Conservation (phyloP, 2,329 filamentous ascomycete genomes). For the Cytospora leucostoma region DNA sequence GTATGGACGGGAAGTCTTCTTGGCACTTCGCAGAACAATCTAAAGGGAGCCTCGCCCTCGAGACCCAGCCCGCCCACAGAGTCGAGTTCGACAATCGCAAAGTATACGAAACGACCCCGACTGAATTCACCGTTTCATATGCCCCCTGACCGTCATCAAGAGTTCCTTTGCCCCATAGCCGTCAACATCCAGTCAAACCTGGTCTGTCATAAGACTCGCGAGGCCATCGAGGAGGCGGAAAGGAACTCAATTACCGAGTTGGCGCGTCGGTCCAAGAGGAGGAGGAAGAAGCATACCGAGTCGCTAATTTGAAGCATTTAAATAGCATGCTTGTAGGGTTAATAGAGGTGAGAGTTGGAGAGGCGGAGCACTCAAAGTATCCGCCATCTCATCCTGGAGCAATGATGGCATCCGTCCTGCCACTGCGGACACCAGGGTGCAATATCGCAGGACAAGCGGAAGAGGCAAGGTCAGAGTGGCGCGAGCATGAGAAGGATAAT, state of each 20-base stretch:
- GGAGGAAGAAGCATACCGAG: not conserved
- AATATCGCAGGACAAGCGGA: not conserved
- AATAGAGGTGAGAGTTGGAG: not conserved
- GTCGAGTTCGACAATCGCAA: not conserved
- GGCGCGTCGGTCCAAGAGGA: not conserved
- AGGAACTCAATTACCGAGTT: not conserved
- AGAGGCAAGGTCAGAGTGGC: not conserved
- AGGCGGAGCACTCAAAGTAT: not conserved
- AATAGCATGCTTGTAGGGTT: not conserved
- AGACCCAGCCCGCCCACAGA: not conserved
- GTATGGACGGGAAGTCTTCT: not conserved
- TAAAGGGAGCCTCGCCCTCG: not conserved
- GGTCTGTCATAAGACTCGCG: not conserved
- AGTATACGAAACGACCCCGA: not conserved
- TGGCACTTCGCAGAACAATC: not conserved
- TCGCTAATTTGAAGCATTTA: not conserved
- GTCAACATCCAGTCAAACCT: not conserved
- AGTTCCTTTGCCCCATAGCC: not conserved
- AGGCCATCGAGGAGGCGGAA: not conserved
- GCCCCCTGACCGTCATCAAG: not conserved
- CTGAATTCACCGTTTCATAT: not conserved
- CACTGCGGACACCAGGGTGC: not conserved
- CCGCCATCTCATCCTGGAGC: not conserved
- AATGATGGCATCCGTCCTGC: not conserved
- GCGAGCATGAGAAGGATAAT: not conserved